Evolutionary conservation across 1,284 basidiomycete genomes (phyloP).

Genomic region (Fomitopsis schrenkii): DNA sequence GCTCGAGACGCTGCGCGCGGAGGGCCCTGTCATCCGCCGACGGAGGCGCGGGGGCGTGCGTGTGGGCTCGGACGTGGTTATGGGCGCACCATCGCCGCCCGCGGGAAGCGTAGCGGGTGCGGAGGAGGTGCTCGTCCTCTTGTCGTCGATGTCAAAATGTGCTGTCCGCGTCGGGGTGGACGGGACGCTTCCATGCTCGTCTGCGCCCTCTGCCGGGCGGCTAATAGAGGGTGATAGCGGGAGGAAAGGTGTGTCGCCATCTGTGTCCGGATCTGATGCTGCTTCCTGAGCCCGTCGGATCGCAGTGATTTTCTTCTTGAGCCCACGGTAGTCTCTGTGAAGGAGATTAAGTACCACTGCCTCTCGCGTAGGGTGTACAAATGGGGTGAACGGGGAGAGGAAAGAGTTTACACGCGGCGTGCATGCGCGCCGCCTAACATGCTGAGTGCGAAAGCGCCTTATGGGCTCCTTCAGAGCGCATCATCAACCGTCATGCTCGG

Average conservation of each 20-base stretch:
- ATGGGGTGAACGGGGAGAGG: too few species aligned
- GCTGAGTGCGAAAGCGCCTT: too few species aligned
- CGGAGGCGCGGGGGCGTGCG: conserved; percentile 2
- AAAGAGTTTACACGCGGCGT: too few species aligned
- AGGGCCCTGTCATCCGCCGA: conserved; percentile 11
- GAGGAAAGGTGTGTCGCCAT: conserved; percentile 3
- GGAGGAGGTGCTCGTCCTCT: background rate
- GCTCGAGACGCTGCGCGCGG: background rate
- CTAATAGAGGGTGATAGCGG: conserved; percentile 6
- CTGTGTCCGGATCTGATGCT: background rate
- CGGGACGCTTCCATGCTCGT: background rate
- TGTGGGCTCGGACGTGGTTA: too few species aligned
- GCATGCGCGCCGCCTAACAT: too few species aligned
- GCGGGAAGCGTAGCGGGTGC: background rate
- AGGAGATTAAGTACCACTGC: background rate
- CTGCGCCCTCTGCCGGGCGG: background rate
- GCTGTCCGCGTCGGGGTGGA: background rate
- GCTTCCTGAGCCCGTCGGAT: conserved; percentile 44
- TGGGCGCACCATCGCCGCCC: too few species aligned
- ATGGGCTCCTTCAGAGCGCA: too few species aligned
- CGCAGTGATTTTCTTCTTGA: conserved; percentile 64
- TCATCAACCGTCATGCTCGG: too few species aligned
- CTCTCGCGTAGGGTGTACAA: too few species aligned
- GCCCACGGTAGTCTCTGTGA: conserved; percentile 63
- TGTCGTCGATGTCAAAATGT: background rate